phyloP scores from a whole-genome alignment of 2,329 filamentous ascomycete species.

The Tolypocladium amazonense region DNA sequence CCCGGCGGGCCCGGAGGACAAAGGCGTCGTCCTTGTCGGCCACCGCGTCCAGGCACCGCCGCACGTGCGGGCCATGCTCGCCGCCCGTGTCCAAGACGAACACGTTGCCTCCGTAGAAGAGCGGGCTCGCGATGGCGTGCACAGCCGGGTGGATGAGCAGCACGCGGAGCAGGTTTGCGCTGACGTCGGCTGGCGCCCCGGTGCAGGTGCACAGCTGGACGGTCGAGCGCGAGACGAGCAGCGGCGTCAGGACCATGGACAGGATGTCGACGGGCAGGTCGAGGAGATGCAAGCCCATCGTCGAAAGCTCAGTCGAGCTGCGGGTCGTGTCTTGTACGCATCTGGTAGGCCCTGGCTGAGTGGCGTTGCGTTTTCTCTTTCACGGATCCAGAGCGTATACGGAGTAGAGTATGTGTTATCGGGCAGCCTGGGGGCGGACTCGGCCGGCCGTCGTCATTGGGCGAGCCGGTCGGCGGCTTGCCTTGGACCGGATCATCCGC shows the following conservation, averaged over 20 bases:
- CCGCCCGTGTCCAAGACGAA: conserved; percentile 19
- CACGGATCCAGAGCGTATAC: no score
- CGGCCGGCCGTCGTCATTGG: no score
- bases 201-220: conserved; percentile 19
- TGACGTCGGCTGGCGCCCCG: conserved; percentile 4
- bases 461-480: no score
- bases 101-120: conserved; percentile 20
- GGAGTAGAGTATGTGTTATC: no score
- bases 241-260: conserved; percentile 17
- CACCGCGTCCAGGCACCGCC: conserved; percentile 11
- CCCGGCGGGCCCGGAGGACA: conserved; percentile 1
- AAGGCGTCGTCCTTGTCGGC: conserved; percentile 8
- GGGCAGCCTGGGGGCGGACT: no score
- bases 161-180: conserved; percentile 12
- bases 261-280: conserved; percentile 23
- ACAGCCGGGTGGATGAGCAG: conserved; percentile 21
- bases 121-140: conserved; percentile 19
- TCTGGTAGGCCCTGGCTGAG: no score
- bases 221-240: conserved; percentile 12
- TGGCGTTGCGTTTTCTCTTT: no score
- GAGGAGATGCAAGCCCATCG: conserved; percentile 15
- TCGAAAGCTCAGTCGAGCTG: neutral
- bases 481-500: no score
- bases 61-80: conserved; percentile 15
- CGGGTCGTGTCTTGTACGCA: neutral